Conservation (phyloP, 2,329 filamentous ascomycete species). For the Talaromyces rugulosus region DNA sequence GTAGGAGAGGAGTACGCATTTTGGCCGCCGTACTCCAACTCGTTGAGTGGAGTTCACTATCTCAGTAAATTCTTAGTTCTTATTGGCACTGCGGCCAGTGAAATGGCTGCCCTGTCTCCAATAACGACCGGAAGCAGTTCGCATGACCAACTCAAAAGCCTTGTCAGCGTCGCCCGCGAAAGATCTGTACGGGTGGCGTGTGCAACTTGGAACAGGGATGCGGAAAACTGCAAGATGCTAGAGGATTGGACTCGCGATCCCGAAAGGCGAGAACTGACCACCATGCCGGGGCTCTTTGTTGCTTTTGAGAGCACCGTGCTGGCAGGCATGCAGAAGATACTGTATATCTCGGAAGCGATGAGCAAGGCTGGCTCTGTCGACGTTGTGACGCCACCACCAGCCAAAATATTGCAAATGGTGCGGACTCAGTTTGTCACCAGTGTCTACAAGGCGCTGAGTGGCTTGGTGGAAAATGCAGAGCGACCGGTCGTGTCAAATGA, state of each 20-base stretch:
- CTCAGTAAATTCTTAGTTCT: slow-evolving; percentile 75
- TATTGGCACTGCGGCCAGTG: slow-evolving; percentile 80
- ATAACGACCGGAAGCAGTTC: slow-evolving; percentile 55
- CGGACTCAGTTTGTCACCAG: slow-evolving; percentile 89
- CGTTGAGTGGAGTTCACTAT: slow-evolving; percentile 86
- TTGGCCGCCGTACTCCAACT: slow-evolving; percentile 91
- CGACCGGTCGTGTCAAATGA: slow-evolving; percentile 61
- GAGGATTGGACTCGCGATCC: slow-evolving; percentile 88
- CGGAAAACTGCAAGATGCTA: slow-evolving; percentile 84
- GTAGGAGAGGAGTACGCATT: slow-evolving; percentile 92
- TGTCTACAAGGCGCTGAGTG: slow-evolving; percentile 87
- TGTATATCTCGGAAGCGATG: slow-evolving; percentile 86
- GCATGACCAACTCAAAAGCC: slow-evolving; percentile 66
- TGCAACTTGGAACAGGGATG: slow-evolving; percentile 87
- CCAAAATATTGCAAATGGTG: slow-evolving; percentile 86
- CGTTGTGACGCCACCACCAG: slow-evolving; percentile 78
- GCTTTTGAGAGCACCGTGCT: slow-evolving; percentile 81
- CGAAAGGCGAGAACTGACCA: slow-evolving; percentile 81
- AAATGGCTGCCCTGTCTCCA: slow-evolving; percentile 72
- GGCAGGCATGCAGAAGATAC: slow-evolving; percentile 85
- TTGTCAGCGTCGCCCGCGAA: slow-evolving; percentile 77
- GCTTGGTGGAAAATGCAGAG: slow-evolving; percentile 96
- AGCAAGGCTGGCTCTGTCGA: slow-evolving; percentile 67
- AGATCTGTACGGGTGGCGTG: slow-evolving; percentile 81
- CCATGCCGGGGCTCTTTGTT: slow-evolving; percentile 82